These are phyloP conservation scores for Syzygium grande DNA, from an alignment of 345 rosid genomes.

Conservation along the genomic window DNA sequence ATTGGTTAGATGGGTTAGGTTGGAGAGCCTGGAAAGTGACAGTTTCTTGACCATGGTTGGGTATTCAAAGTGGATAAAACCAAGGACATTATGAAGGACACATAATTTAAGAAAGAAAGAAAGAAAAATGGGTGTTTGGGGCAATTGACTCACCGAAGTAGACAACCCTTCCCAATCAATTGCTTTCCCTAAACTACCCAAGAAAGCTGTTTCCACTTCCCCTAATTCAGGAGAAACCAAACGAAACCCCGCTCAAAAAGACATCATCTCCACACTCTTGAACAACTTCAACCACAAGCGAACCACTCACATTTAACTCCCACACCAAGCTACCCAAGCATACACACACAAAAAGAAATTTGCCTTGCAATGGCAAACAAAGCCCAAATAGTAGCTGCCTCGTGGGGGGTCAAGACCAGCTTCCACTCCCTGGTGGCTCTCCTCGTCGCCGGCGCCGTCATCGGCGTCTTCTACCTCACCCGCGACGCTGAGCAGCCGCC, in stretches of 20 bases:
- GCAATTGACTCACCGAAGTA: not conserved
- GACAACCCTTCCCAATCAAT: not conserved
- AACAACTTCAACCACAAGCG: not conserved
- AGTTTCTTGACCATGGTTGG: not conserved
- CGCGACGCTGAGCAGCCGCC: slow-evolving; percentile 11
- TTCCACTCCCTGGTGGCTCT: slow-evolving; percentile 54
- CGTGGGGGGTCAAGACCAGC: slow-evolving; percentile 9
- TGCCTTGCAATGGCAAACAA: not conserved
- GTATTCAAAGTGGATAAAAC: not conserved
- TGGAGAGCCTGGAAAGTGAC: not conserved
- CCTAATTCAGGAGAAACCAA: not conserved
- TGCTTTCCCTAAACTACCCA: slow-evolving; percentile 5
- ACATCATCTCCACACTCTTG: not conserved
- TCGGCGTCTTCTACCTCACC: slow-evolving; percentile 33
- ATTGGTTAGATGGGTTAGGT: not conserved
- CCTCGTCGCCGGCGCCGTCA: slow-evolving; percentile 31
- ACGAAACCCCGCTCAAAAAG: not conserved
- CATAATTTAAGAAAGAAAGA: not conserved
- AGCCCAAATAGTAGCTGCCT: not conserved
- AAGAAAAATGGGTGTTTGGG: not conserved
- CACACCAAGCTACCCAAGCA: not conserved
- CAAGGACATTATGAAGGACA: not conserved
- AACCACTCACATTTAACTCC: not conserved
- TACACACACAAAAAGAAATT: not conserved
- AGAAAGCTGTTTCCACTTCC: not conserved